These are phyloP conservation scores for Vinca minor DNA, from an alignment of 257 asterid species.

Conservation along the genomic window DNA sequence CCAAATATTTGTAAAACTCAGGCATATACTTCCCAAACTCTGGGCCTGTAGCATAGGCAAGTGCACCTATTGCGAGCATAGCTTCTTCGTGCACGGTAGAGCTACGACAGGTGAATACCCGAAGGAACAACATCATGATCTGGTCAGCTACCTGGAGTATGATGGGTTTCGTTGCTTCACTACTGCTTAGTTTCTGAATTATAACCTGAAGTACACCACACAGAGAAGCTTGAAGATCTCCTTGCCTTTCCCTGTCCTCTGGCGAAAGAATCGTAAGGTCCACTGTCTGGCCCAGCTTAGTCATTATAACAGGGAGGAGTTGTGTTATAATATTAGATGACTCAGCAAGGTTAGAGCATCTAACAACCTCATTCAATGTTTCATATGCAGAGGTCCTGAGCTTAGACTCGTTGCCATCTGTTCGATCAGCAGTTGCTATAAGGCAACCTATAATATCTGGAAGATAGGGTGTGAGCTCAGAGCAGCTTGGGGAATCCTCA, in stretches of 20 bases:
- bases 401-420: constrained; percentile 60
- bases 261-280: constrained; percentile 52
- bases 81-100: constrained; percentile 89
- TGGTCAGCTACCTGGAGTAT: constrained; percentile 68
- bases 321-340: constrained; percentile 47
- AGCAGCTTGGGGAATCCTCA: constrained; percentile 62
- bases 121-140: constrained; percentile 62
- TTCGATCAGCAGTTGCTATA: constrained; percentile 56
- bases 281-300: constrained; percentile 52
- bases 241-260: constrained; percentile 82
- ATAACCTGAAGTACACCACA: constrained; percentile 84
- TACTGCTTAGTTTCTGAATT: constrained; percentile 60
- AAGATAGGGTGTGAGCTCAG: constrained; percentile 55
- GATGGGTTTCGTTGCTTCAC: constrained; percentile 48
- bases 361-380: constrained; percentile 64
- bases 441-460: constrained; percentile 53
- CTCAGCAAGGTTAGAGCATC: constrained; percentile 64
- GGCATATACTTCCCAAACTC: constrained; percentile 66
- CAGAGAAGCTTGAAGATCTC: constrained; percentile 75
- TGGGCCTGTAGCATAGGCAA: constrained; percentile 65
- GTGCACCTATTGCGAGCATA: constrained; percentile 89
- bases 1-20: constrained; percentile 61
- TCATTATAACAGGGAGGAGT: constrained; percentile 67
- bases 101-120: constrained; percentile 70
- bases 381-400: constrained; percentile 68